These are phyloP conservation scores for Aschersonia sp. DNA, from an alignment of 2,329 filamentous ascomycete genomes.

Conservation along the genomic window DNA sequence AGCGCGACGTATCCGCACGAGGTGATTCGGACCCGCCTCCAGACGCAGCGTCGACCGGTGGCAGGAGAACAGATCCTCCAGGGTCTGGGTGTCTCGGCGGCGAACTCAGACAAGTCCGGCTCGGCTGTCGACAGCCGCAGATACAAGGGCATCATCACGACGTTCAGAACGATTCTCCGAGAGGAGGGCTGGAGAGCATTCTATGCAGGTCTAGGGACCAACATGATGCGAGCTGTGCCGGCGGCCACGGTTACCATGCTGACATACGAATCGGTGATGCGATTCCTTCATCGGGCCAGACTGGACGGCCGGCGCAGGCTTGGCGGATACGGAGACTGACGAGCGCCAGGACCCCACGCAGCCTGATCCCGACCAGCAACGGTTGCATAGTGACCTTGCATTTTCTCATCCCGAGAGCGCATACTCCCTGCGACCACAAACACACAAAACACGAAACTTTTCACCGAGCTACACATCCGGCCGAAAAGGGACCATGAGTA, in stretches of 20 bases:
- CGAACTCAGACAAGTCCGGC: conserved; percentile 11
- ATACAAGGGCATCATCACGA: conserved; percentile 70
- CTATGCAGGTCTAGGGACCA: conserved; percentile 93
- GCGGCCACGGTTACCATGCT: conserved; percentile 95
- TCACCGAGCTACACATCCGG: too few species aligned
- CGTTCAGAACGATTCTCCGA: conserved; percentile 66
- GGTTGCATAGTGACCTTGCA: too few species aligned
- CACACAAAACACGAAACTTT: too few species aligned
- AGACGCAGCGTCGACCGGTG: conserved; percentile 73
- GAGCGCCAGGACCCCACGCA: background rate
- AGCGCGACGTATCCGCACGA: conserved; percentile 96
- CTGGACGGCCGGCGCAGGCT: conserved; percentile 21
- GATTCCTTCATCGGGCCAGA: conserved; percentile 29
- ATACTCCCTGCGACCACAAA: too few species aligned
- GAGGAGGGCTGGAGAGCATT: conserved; percentile 96
- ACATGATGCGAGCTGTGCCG: conserved; percentile 90
- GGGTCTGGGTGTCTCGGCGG: conserved; percentile 29
- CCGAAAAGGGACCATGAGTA: too few species aligned
- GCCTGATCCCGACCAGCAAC: too few species aligned
- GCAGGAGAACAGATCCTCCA: conserved; percentile 37
- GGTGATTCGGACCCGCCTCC: conserved; percentile 81
- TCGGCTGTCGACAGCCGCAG: conserved; percentile 23
- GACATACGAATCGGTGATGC: conserved; percentile 74
- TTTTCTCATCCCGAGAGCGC: too few species aligned
- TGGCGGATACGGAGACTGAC: conserved; percentile 6